Conservation (phyloP, 2,329 filamentous ascomycete genomes). For the Trichophyton equinum region DNA sequence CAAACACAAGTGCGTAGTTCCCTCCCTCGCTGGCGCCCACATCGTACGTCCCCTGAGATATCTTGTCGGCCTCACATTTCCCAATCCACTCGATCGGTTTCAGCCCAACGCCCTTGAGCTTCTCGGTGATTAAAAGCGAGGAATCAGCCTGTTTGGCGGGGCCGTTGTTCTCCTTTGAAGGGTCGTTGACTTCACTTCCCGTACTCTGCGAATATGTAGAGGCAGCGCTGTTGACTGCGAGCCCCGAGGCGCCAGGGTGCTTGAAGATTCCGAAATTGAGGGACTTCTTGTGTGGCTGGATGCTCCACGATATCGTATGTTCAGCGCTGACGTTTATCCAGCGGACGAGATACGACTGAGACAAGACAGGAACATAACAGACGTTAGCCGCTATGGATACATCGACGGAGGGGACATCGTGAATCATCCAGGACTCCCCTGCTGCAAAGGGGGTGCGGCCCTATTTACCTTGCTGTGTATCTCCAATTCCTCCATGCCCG, state of each 20-base stretch:
- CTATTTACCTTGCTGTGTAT: conserved; percentile 80
- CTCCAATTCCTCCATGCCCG: conserved; percentile 90
- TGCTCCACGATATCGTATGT: conserved; percentile 92
- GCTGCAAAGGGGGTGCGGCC: conserved; percentile 5
- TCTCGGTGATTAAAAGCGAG: conserved; percentile 57
- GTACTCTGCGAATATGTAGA: conserved; percentile 16
- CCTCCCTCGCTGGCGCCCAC: conserved; percentile 62
- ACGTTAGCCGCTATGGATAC: background rate
- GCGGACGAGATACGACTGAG: conserved; percentile 88
- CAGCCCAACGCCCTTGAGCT: conserved; percentile 49
- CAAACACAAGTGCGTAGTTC: conserved; percentile 93
- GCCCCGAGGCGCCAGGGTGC: conserved; percentile 62
- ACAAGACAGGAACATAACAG: background rate
- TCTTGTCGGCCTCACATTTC: conserved; percentile 92
- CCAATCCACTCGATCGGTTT: conserved; percentile 66
- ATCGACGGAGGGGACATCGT: background rate
- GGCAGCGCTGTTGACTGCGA: conserved; percentile 23
- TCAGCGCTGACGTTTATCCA: conserved; percentile 88
- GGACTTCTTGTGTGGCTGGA: conserved; percentile 96
- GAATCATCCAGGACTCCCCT: conserved; percentile 15
- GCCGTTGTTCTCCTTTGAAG: conserved; percentile 21
- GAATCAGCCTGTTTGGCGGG: conserved; percentile 40
- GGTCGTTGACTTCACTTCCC: conserved; percentile 24
- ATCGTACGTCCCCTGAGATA: conserved; percentile 79
- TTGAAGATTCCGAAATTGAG: conserved; percentile 98